Percentiles rank a stretch among this genome's conserved stretches.
These are phyloP conservation scores for Pseudogymnoascus sp. DNA, from an alignment of 2,329 filamentous ascomycete genomes.

Conservation along the genomic window DNA sequence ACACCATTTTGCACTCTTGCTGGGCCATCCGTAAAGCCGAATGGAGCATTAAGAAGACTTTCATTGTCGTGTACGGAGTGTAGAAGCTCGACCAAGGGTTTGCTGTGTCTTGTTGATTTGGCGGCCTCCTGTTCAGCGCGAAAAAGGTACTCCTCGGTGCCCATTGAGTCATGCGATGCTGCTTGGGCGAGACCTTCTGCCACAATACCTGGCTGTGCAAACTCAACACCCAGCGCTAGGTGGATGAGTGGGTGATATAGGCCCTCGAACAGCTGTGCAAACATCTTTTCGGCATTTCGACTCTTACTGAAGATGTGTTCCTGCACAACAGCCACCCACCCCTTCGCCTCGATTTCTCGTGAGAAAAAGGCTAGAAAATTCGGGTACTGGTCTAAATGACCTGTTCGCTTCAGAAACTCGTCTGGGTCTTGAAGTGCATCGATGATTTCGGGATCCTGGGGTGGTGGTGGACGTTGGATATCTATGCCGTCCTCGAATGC, in stretches of 20 bases:
- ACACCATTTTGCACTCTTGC: constrained; percentile 62
- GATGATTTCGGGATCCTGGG: constrained; percentile 40
- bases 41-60: constrained; percentile 42
- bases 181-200: constrained; percentile 70
- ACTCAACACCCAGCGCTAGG: constrained; percentile 73
- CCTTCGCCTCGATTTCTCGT: constrained; percentile 53
- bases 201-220: constrained; percentile 66
- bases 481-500: constrained; percentile 55
- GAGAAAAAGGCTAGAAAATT: constrained; percentile 71
- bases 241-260: constrained; percentile 72
- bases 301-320: constrained; percentile 61
- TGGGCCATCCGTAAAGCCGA: constrained; percentile 35
- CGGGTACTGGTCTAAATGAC: constrained; percentile 55
- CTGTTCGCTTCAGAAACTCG: constrained; percentile 48
- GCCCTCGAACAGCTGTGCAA: constrained; percentile 58
- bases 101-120: constrained; percentile 22
- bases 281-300: constrained; percentile 55
- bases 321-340: constrained; percentile 50
- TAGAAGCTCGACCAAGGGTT: constrained; percentile 49
- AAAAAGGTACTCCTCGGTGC: constrained; percentile 44
- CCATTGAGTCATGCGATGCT: constrained; percentile 50
- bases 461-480: constrained; percentile 52
- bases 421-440: constrained; percentile 38
- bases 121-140: constrained; percentile 38
- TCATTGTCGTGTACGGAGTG: constrained; percentile 46